These are phyloP conservation scores for Histomonas meleagridis DNA, from an alignment of 208 protist genomes.

Conservation along the genomic window DNA sequence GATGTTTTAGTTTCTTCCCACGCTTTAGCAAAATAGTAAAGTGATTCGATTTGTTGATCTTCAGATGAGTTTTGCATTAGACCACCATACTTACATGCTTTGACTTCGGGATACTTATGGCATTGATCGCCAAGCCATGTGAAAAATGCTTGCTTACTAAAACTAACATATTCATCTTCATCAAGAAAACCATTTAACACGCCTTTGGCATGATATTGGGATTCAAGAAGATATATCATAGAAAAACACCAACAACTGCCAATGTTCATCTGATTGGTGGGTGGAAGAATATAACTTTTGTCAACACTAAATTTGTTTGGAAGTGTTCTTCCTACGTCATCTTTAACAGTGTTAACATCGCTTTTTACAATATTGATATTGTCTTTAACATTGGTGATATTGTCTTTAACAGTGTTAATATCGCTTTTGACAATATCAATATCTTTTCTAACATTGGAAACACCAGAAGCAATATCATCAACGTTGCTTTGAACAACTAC, in stretches of 20 bases:
- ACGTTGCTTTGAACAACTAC: too few relatives aligned
- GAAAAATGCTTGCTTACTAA: background rate
- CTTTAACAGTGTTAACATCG: too few relatives aligned
- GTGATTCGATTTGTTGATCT: background rate
- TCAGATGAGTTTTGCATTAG: background rate
- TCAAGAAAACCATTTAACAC: background rate
- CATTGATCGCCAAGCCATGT: background rate
- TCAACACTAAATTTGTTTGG: background rate
- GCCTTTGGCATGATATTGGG: background rate
- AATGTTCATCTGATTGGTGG: background rate
- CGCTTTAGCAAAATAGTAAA: background rate
- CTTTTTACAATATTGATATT: too few relatives aligned
- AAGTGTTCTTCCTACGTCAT: too few relatives aligned
- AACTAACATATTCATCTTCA: background rate
- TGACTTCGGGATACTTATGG: background rate
- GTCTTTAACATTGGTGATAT: too few relatives aligned
- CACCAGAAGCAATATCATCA: too few relatives aligned
- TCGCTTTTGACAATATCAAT: too few relatives aligned
- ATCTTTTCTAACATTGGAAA: too few relatives aligned
- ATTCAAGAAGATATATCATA: background rate
- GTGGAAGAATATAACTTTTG: background rate
- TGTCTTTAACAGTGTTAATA: too few relatives aligned
- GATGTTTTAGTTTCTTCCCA: background rate
- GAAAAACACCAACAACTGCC: background rate
- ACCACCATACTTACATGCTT: background rate